Conservation (phyloP, 2,329 filamentous ascomycete species). For the Claviceps citrina region DNA sequence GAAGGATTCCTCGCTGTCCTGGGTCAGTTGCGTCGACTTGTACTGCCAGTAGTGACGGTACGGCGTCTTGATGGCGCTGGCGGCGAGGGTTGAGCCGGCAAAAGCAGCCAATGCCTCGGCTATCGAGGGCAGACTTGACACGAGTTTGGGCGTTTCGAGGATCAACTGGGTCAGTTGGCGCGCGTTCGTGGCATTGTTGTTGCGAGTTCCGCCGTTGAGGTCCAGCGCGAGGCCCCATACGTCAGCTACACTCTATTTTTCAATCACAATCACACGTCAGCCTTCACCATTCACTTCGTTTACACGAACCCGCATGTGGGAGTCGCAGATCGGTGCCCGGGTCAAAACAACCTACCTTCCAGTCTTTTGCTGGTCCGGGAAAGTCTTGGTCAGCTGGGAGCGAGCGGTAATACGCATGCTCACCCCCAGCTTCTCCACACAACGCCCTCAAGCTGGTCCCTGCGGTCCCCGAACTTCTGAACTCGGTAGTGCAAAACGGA, state of each 20-base stretch:
- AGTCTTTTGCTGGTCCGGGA: slow-evolving; percentile 28
- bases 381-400: slow-evolving; percentile 16
- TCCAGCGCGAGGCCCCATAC: slow-evolving; percentile 41
- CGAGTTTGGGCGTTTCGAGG: slow-evolving; percentile 25
- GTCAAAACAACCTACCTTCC: slow-evolving; percentile 23
- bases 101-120: slow-evolving; percentile 60
- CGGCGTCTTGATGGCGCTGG: slow-evolving; percentile 41
- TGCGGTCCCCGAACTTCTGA: slow-evolving; percentile 36
- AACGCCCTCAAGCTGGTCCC: slow-evolving; percentile 45
- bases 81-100: slow-evolving; percentile 48
- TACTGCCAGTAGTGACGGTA: slow-evolving; percentile 41
- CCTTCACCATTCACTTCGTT: neutral
- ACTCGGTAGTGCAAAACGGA: slow-evolving; percentile 50
- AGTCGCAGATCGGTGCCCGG: no score
- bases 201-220: slow-evolving; percentile 37
- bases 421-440: slow-evolving; percentile 42
- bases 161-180: slow-evolving; percentile 40
- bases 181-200: slow-evolving; percentile 42
- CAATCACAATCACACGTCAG: neutral
- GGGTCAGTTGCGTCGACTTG: slow-evolving; percentile 21
- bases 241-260: slow-evolving; percentile 28
- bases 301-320: no score
- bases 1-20: slow-evolving; percentile 38
- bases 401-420: slow-evolving; percentile 37
- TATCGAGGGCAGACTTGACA: slow-evolving; percentile 45